A percentile compares a stretch with the other conserved stretches of the same genome.
phyloP scores from a whole-genome alignment of 495 filamentous ascomycete species.

The Beverwykella pulmonaria region DNA sequence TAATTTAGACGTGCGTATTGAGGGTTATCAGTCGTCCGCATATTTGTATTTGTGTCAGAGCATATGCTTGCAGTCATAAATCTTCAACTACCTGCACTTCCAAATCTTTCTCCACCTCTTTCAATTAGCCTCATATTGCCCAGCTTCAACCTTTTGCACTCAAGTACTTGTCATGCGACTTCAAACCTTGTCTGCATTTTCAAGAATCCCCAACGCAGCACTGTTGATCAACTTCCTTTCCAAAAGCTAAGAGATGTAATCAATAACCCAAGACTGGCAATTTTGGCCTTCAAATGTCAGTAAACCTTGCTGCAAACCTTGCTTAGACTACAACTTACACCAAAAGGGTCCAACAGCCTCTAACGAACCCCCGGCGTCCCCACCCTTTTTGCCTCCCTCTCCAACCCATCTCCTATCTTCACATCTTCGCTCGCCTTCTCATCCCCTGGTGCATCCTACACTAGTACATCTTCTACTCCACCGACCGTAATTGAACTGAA shows the following conservation, averaged over 20 bases:
- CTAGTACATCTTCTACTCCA: conserved; percentile 4
- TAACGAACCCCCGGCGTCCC: background rate
- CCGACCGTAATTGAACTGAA: background rate
- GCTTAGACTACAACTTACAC: background rate
- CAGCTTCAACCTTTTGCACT: no score
- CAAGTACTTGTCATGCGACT: no score
- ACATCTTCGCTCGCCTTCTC: background rate
- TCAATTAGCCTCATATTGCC: no score
- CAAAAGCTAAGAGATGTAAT: conserved; percentile 6
- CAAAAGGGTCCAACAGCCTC: conserved; percentile 9
- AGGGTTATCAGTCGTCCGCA: no score
- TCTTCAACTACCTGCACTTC: no score
- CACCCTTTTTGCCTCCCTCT: conserved; percentile 12
- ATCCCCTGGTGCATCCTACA: background rate
- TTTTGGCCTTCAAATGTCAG: background rate
- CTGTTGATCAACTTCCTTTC: background rate
- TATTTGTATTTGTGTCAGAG: no score
- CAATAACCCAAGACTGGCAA: conserved; percentile 2
- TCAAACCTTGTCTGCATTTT: background rate
- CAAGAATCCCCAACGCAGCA: background rate
- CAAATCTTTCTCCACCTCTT: no score
- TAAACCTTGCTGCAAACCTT: background rate
- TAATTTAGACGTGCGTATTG: no score
- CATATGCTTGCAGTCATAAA: no score
- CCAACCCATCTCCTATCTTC: background rate